phyloP scores from a whole-genome alignment of 208 protist genomes.

The Crithidia sp. region DNA sequence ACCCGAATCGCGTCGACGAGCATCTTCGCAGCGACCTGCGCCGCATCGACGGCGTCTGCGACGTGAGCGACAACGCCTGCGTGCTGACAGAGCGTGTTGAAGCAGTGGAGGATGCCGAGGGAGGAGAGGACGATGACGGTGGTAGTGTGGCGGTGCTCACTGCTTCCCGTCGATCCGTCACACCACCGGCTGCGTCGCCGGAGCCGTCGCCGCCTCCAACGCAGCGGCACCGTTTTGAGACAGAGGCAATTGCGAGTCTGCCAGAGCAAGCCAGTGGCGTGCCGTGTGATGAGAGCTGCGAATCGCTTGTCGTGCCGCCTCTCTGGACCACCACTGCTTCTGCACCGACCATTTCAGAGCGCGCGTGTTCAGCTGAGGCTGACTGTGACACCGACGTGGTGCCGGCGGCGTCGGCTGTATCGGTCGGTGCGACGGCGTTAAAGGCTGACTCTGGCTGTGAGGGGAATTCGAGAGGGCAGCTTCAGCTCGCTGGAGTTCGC shows the following conservation, averaged over 20 bases:
- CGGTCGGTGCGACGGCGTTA: neutral
- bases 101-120: neutral
- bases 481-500: slow-evolving; percentile 27
- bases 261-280: too few relatives aligned
- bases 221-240: neutral
- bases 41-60: slow-evolving; percentile 49
- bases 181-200: neutral
- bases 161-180: neutral
- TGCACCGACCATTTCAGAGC: too few relatives aligned
- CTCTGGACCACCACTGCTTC: too few relatives aligned
- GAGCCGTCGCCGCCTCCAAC: neutral
- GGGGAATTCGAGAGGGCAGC: neutral
- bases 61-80: slow-evolving; percentile 76
- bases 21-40: slow-evolving; percentile 17
- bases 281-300: too few relatives aligned
- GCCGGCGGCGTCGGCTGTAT: neutral
- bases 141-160: neutral
- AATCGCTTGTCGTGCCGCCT: too few relatives aligned
- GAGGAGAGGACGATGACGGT: neutral
- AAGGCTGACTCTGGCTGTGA: neutral
- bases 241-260: too few relatives aligned
- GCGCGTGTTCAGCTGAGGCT: too few relatives aligned
- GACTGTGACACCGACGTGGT: too few relatives aligned
- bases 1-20: slow-evolving; percentile 47
- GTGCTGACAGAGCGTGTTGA: slow-evolving; percentile 51